A percentile compares a stretch with the other conserved stretches of the same genome.
Evolutionary conservation across 2,329 filamentous ascomycete species (phyloP).

Genomic region (Paecilomyces sp.): DNA sequence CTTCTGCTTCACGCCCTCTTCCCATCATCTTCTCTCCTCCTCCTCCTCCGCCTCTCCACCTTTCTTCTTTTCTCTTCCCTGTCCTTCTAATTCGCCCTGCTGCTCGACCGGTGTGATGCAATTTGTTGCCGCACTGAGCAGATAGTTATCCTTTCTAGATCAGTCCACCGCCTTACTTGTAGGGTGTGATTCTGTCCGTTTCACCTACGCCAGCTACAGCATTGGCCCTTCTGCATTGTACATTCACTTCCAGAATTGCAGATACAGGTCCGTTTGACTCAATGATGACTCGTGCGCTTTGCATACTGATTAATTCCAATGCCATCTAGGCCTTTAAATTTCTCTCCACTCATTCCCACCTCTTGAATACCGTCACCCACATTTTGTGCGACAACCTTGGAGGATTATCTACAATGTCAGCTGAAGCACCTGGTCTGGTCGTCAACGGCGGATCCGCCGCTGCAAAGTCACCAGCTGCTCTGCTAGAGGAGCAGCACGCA

Average conservation of each 20-base stretch:
- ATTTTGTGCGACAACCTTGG: not conserved
- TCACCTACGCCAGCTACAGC: not conserved
- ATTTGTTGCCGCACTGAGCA: not conserved
- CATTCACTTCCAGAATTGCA: not conserved
- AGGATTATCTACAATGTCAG: slow-evolving; percentile 19
- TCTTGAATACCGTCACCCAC: not conserved
- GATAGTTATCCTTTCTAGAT: not conserved
- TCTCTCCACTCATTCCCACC: slow-evolving; percentile 4
- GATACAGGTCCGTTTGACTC: not conserved
- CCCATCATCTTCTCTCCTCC: not conserved
- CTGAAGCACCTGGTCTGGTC: slow-evolving; percentile 21
- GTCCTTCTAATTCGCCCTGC: not conserved
- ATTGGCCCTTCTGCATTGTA: not conserved
- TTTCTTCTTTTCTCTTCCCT: not conserved
- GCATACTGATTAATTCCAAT: not conserved
- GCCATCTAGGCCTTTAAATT: not conserved
- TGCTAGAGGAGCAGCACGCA: slow-evolving; percentile 48
- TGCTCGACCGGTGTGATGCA: not conserved
- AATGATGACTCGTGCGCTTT: not conserved
- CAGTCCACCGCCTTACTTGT: not conserved
- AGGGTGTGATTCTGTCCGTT: not conserved
- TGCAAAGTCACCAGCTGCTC: slow-evolving; percentile 44
- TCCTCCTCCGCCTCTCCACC: not conserved
- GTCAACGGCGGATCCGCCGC: slow-evolving; percentile 21
- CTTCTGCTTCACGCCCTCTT: not conserved